These are phyloP conservation scores for Begonia loranthoides DNA, from an alignment of 306 rosid genomes.

Conservation along the genomic window DNA sequence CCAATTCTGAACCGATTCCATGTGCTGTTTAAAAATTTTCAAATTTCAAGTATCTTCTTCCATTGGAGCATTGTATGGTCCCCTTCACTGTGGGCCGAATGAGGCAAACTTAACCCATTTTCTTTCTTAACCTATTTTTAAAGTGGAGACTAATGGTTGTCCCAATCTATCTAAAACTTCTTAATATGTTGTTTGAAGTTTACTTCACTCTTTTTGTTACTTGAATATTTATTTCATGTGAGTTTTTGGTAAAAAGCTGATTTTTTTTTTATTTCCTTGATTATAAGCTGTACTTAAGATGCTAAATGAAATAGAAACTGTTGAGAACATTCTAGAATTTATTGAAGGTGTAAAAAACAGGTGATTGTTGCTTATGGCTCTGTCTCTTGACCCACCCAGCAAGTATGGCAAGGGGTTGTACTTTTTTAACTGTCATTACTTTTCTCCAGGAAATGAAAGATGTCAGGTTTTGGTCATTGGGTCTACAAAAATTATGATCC, in stretches of 20 bases:
- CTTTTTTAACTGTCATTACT: not conserved
- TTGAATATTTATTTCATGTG: not conserved
- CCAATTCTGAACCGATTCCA: no score
- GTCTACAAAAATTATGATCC: slow-evolving; percentile 95
- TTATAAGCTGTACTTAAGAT: slow-evolving; percentile 37
- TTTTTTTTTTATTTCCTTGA: not conserved
- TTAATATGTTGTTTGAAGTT: no score
- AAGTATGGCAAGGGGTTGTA: no score
- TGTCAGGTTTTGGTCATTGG: slow-evolving; percentile 91
- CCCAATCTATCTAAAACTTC: no score
- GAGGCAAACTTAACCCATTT: slow-evolving; percentile 31
- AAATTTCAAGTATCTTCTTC: no score
- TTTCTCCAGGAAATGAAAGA: slow-evolving; percentile 66
- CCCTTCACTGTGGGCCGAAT: slow-evolving; percentile 89
- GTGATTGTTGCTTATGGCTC: slow-evolving; percentile 16
- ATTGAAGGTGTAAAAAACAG: slow-evolving; percentile 86
- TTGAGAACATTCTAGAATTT: slow-evolving; percentile 73
- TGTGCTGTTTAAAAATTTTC: no score
- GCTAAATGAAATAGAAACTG: slow-evolving; percentile 72
- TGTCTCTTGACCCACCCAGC: no score
- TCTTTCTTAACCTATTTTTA: not conserved
- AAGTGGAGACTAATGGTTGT: no score
- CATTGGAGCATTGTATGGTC: slow-evolving; percentile 84
- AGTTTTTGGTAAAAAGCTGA: not conserved
- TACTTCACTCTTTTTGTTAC: no score